Base-by-base conservation (phyloP, 1,284 basidiomycete genomes). In the Ustilago xerochloae region DNA sequence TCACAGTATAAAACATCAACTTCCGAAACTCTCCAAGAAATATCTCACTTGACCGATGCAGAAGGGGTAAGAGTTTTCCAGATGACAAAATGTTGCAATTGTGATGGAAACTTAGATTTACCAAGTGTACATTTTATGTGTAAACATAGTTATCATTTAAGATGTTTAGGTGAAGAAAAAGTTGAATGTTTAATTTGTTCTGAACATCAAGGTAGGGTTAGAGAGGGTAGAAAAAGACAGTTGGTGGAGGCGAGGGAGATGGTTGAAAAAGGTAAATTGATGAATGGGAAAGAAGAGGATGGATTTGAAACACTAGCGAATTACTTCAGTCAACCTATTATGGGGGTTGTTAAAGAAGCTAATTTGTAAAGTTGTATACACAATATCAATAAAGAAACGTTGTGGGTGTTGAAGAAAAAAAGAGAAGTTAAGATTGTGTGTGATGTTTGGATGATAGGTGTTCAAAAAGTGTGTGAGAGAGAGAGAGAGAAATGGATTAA, bases 81-180 rank as follows among this genome's bases (percentile, higher is more conserved):
- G 80, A 92, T 95, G 75, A 94, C 93, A 4, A 88, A 93, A 38
- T 99, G 96, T 84, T 90, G 93, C 15, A 88, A 90, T 5, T 98
- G 97, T 84, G 88, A 90, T 16, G 92, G 91, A 0, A 92, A 92
- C 79, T 89, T 98, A 63, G 94, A 97, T 83, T 88, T 97, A 18
- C 96, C 96, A 0, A 92, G 90, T 63, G 89, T 98, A 4, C 95
- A 99, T 85, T 99, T 98, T 81, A 97, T 98, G 95, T 99, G 95
- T 86, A 91, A 92, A 81, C 96, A 99, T 85, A 94, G 92, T 68
- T 99, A 93, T 86, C 97, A 99, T 83, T 93, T 96, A 84, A 36
- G 71, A 10, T 80, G 77, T 49, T 55, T 82, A 24, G 75, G 75
- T 16, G 75, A 77, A 36, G 65, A 56, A 5, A 77, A 74, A 68